Evolutionary conservation across 2,329 filamentous ascomycete species (phyloP), one percentile per base, ranked within the genome.

Genomic region (Rachicladosporium sp.): DNA sequence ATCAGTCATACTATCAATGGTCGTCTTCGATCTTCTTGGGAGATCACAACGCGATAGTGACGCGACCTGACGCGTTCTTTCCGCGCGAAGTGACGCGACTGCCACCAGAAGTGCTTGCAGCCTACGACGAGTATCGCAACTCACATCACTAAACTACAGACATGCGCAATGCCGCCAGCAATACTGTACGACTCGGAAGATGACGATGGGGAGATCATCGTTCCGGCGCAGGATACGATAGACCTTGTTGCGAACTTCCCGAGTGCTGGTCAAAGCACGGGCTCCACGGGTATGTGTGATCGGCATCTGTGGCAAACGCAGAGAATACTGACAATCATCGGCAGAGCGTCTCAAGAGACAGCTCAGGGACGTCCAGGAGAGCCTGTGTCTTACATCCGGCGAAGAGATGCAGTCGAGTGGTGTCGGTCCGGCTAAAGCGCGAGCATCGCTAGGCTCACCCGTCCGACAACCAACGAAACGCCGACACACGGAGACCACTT

Each of bases 361-460:
- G 19, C 53, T 56, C 33, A 36, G 37, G 9, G 43, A 46, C 15
- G 51, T 50, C 4, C 44, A 52, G 32, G 43, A 46, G 27, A 48
- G 40, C n/a, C 48, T 57, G 21, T 46, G 52, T 34, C 46, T 34
- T 7, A 40, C 30, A 13, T 43, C 45, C n/a, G 37, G 33, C n/a
- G 37, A 33, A 33, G 33, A 43, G 12, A 27, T 10, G 8, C 36
- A 23, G 29, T 15, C 19, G 10, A 33, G 29, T n/a, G 38, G 34
- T 19, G 43, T 41, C 38, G 31, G 33, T 4, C 35, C 41, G 15
- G 44, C 38, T 9, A 41, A 35, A 27, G n/a, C 39, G 12, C 29
- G 11, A 34, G 19, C 12, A 23, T 10, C 36, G 23, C 29, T 27
- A 5, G 34, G 31, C 21, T 52, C 50, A 19, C 43, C 52, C 15